Evolutionary conservation across 2,329 filamentous ascomycete genomes (phyloP).

Genomic region (Rutstroemia sp.): DNA sequence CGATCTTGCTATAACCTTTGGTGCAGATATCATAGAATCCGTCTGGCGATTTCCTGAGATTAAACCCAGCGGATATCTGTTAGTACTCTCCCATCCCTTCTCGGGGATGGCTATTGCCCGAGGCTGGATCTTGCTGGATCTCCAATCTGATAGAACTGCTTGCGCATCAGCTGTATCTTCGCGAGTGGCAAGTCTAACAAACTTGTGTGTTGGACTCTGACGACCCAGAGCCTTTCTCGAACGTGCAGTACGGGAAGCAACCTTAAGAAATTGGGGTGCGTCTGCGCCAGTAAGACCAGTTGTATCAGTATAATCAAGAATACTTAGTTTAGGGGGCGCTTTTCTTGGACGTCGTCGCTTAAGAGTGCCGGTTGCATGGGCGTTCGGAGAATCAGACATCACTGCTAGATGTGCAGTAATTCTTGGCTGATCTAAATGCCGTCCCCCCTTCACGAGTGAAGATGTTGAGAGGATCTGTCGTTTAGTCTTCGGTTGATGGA

Average conservation of each 20-base stretch:
- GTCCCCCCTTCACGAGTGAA: conserved; percentile 5
- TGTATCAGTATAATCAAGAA: conserved; percentile 49
- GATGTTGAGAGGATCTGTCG: conserved; percentile 11
- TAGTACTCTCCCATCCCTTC: background rate
- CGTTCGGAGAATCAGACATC: background rate
- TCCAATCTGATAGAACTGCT: conserved; percentile 48
- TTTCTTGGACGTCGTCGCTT: background rate
- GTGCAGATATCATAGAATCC: conserved; percentile 5
- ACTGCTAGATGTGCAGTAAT: conserved; percentile 23
- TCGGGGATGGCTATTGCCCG: conserved; percentile 1
- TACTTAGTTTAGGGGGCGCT: conserved; percentile 45
- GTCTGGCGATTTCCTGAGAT: conserved; percentile 20
- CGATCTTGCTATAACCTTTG: background rate
- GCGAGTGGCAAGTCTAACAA: conserved; percentile 54
- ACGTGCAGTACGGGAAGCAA: conserved; percentile 52
- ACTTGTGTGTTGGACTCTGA: conserved; percentile 46
- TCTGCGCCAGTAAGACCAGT: background rate
- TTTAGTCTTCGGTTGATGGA: conserved; percentile 8
- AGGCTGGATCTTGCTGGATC: conserved; percentile 26
- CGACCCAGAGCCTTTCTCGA: conserved; percentile 42
- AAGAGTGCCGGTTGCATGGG: conserved; percentile 1
- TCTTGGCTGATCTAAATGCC: conserved; percentile 19
- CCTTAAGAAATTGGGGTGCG: conserved; percentile 50
- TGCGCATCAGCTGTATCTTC: conserved; percentile 52
- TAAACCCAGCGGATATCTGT: conserved; percentile 12